A percentile compares a stretch with the other conserved stretches of the same genome.
These are phyloP conservation scores for Suaeda aralocaspica DNA, from an alignment of 148 eudicot species.

Conservation along the genomic window DNA sequence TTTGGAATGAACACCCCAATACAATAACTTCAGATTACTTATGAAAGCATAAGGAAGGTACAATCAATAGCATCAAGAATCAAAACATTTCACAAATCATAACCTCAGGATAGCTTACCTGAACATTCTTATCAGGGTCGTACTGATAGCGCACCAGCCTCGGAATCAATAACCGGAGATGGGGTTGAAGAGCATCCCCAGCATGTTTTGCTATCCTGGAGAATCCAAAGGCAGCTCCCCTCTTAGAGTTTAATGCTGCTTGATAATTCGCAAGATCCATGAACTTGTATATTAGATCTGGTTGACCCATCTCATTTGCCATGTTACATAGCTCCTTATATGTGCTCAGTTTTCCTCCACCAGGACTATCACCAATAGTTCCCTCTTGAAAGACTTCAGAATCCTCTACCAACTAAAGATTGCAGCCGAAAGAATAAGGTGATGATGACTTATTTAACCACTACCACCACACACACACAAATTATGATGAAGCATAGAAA, in stretches of 20 bases:
- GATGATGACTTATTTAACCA: conserved; percentile 10
- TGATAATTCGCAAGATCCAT: conserved; percentile 99
- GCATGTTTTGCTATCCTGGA: conserved; percentile 96
- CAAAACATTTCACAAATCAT: too few relatives aligned
- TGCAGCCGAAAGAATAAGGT: conserved; percentile 7
- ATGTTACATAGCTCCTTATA: conserved; percentile 92
- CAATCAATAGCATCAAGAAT: neutral
- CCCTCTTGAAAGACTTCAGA: conserved; percentile 95
- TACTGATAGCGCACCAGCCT: conserved; percentile 97
- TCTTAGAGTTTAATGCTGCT: conserved; percentile 86
- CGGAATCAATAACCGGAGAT: conserved; percentile 66
- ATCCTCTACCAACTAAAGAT: conserved; percentile 78
- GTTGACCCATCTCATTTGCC: conserved; percentile 99
- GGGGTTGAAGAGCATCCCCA: conserved; percentile 89
- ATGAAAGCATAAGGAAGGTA: neutral
- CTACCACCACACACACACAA: conserved; percentile 2
- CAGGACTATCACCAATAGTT: conserved; percentile 71
- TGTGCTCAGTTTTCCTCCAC: conserved; percentile 87
- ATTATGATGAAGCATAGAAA: neutral
- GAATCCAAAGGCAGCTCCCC: conserved; percentile 99
- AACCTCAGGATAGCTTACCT: conserved; percentile 38
- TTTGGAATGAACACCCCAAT: neutral
- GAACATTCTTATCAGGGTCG: conserved; percentile 97
- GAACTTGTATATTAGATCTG: conserved; percentile 89
- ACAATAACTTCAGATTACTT: neutral